These are phyloP conservation scores for Clarireedia homoeocarpa DNA, from an alignment of 2,329 filamentous ascomycete species.

Conservation along the genomic window DNA sequence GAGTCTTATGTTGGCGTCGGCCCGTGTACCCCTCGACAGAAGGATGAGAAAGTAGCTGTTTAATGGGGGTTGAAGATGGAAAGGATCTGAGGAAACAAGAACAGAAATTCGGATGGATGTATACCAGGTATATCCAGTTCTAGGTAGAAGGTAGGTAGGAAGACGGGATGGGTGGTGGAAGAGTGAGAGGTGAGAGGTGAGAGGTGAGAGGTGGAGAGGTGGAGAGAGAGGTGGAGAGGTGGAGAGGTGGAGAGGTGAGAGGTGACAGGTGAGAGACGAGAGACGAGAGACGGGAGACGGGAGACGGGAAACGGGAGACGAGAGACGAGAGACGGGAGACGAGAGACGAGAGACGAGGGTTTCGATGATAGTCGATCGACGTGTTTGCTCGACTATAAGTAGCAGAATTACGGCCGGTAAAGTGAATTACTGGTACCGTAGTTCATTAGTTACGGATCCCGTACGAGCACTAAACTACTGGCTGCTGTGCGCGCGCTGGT, in stretches of 20 bases:
- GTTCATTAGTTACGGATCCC: no score
- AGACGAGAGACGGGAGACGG: not conserved
- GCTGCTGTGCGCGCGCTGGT: no score
- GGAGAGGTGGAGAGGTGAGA: no score
- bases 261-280: not conserved
- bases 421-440: not conserved
- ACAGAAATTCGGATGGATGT: not conserved
- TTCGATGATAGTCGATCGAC: not conserved
- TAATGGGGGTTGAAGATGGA: not conserved
- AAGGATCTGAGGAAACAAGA: not conserved
- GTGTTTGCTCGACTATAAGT: not conserved
- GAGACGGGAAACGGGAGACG: not conserved
- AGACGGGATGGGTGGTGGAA: not conserved
- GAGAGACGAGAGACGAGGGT: not conserved
- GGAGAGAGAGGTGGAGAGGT: not conserved
- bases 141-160: not conserved
- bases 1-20: no score
- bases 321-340: no score
- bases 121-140: no score
- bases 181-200: not conserved
- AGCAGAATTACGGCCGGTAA: not conserved
- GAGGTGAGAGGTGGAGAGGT: not conserved
- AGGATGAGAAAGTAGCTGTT: not conserved
- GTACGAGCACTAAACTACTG: no score
- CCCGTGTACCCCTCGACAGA: not conserved